These are phyloP conservation scores for Heritiera fomes DNA, from an alignment of 345 rosid species.

Conservation along the genomic window DNA sequence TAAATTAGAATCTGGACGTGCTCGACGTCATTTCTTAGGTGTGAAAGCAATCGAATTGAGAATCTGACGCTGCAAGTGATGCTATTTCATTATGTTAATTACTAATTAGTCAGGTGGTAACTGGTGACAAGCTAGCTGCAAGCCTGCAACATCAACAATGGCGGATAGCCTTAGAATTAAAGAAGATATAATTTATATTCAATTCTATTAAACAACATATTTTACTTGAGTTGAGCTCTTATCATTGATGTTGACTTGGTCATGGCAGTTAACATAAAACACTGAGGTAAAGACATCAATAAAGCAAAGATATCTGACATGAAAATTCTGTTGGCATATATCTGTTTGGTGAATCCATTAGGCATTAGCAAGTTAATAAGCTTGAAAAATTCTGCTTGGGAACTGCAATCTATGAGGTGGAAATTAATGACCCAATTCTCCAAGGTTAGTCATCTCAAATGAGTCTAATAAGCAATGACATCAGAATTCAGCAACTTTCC, in stretches of 20 bases:
- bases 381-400: neutral
- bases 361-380: no score
- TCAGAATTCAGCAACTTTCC: neutral
- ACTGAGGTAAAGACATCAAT: no score
- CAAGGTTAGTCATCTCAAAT: neutral
- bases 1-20: neutral
- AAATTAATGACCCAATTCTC: neutral
- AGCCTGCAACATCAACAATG: neutral
- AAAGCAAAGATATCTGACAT: no score
- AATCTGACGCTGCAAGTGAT: neutral
- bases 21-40: neutral
- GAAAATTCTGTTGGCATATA: no score
- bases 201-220: conserved; percentile 7
- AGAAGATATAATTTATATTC: neutral
- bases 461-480: neutral
- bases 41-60: conserved; percentile 17
- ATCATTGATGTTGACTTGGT: conserved; percentile 1
- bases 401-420: neutral
- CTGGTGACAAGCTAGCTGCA: neutral
- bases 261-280: neutral
- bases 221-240: neutral
- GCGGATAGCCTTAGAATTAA: neutral
- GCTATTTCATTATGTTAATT: neutral
- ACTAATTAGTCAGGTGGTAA: neutral
- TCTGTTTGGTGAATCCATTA: no score